Base-by-base conservation (phyloP, 2,329 filamentous ascomycete genomes). In the Ceratocystiopsis minuta region DNA sequence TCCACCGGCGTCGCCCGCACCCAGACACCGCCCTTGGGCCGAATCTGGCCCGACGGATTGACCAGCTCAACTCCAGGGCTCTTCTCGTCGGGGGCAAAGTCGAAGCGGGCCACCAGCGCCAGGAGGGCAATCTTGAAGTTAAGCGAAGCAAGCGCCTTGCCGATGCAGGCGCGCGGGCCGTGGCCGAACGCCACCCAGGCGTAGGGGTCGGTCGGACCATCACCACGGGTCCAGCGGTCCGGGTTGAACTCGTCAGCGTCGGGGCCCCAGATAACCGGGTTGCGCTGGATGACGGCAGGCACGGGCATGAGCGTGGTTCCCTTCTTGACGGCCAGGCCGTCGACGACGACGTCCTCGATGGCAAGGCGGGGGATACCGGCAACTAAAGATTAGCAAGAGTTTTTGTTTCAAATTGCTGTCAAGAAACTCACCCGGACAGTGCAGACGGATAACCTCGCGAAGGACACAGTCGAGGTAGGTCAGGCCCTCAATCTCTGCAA, bases 161-260 rank as follows among this genome's bases (percentile, higher is more conserved):
- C 61, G 31, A 62, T 61, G 47, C 60, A 63, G 36, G 55, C 53
- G 14, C 60, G 50, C 6, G 58, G 56, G 3, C 59, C 60, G 37
- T 57, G 55, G 40, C 57, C 51, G 43, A 63, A 63, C 0, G 57
- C 53, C 34, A 55, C 51, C 34, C 60, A 59, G 0, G 60, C 54
- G 36, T 56, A 57, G 0, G 55, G 49, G 12, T 46, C 43, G 5
- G 17, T 15, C 44, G 45, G 3, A 53, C 54, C 3, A 39, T 34
- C 5, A 52, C 49, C 3, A 2, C 46, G 34, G 28, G 54, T 51
- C 43, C 37, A 55, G n/a, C 53, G 48, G 1, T 43, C 43, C 18
- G 52, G 53, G 28, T 48, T 38, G 34, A 55, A 46, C 16, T 45
- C 38, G 4, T 49, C 45, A 2, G 46, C 53, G 16, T 55, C 50